Evolutionary conservation across 116 monocot genomes (phyloP).

Genomic region (Trichopus zeylanicus): DNA sequence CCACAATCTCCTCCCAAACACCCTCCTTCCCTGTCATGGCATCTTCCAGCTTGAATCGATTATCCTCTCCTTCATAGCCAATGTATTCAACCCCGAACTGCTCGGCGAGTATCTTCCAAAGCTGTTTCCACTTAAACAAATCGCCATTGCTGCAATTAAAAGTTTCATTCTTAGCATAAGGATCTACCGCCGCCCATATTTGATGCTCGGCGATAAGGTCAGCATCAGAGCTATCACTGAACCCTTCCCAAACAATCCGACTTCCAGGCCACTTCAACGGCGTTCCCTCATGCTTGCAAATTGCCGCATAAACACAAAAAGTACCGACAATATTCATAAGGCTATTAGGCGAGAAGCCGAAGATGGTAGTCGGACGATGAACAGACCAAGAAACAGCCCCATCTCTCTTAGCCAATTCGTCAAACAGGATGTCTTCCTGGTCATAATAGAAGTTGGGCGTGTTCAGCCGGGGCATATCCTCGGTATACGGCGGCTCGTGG

Average conservation of each 20-base stretch:
- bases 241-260: slow-evolving; percentile 62
- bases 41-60: slow-evolving; percentile 48
- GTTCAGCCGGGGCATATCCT: slow-evolving; percentile 60
- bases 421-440: slow-evolving; percentile 61
- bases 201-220: slow-evolving; percentile 83
- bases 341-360: slow-evolving; percentile 66
- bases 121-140: slow-evolving; percentile 85
- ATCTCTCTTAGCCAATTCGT: slow-evolving; percentile 30
- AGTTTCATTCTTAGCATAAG: slow-evolving; percentile 84
- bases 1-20: slow-evolving; percentile 79
- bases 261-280: slow-evolving; percentile 65
- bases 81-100: slow-evolving; percentile 64
- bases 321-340: slow-evolving; percentile 53
- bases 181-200: slow-evolving; percentile 95
- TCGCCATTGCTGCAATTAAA: slow-evolving; percentile 98
- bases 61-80: slow-evolving; percentile 54
- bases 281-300: slow-evolving; percentile 57
- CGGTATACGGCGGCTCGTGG: slow-evolving; percentile 57
- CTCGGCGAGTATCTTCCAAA: slow-evolving; percentile 75
- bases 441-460: slow-evolving; percentile 70
- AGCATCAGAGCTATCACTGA: slow-evolving; percentile 74
- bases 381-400: slow-evolving; percentile 52
- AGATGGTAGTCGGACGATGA: slow-evolving; percentile 62
- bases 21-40: slow-evolving; percentile 72
- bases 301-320: slow-evolving; percentile 76